Evolutionary conservation across 331 rosid species (phyloP), one percentile per base, ranked within the genome.

Genomic region (Cucumis variabilis): DNA sequence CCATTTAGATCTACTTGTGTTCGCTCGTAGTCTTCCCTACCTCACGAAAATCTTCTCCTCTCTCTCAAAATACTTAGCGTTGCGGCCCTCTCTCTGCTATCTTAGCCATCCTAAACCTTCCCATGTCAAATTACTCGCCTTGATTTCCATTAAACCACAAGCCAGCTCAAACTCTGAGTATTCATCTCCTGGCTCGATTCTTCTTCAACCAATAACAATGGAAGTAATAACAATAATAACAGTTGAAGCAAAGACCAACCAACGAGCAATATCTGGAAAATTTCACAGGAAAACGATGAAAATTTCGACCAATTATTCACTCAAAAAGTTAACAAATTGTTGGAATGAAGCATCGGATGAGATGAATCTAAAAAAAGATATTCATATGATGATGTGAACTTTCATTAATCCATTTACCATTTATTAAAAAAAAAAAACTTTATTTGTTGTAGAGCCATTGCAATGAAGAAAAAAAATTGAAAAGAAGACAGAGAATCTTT

Each of bases 51-150:
- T 23, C 53, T 33, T 73, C 79, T 72, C 19, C 78, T 72, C 78
- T 19, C 76, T 68, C 41, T 68, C 41, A 68, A 68, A 24, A 68
- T 25, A 25, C 41, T 13, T 3, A 71, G 76, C 76, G 76, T 13
- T 30, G 75, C 75, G 21, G 75, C 44, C 75, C 44, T 7, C 48
- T 27, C 73, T 69, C 46, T 28, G 23, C 79, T 72, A 13, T 41
- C 17, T 8, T 25, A 41, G 55, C 81, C 28, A 75, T 75, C 96
- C 96, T 28, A 97, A 91, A 90, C 87, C 97, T 86, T 91, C 91
- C 27, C 91, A 94, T 91, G 75, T 97, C 69, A 92, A 93, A 86
- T 89, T 86, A 74, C 84, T 94, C n/a, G 44, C 92, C 25, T 84
- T 85, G 82, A 55, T 85, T 65, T 63, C 95, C 60, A 9, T 91